Conservation (phyloP, 352 stramenopile species). For the Phytopythium ostracodes region DNA sequence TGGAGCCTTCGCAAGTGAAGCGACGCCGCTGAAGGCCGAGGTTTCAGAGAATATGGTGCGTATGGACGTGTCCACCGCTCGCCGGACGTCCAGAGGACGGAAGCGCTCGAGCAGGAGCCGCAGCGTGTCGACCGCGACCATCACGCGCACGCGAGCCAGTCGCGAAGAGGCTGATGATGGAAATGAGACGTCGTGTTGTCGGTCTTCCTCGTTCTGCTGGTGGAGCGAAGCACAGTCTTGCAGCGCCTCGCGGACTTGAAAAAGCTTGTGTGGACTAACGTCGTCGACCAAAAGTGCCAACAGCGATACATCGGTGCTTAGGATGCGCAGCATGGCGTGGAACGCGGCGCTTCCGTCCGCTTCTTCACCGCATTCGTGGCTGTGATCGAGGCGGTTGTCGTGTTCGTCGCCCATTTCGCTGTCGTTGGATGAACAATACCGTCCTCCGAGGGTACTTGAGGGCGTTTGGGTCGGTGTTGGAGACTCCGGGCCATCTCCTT, state of each 20-base stretch:
- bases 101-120: slow-evolving; percentile 29
- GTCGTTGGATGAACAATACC: not conserved
- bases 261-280: not conserved
- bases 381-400: not conserved
- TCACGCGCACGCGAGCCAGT: slow-evolving; percentile 25
- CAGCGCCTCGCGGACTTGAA: slow-evolving; percentile 4
- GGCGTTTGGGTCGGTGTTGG: not conserved
- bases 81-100: slow-evolving; percentile 18
- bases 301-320: slow-evolving; percentile 1
- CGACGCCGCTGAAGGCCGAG: slow-evolving; percentile 12
- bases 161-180: not conserved
- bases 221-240: not conserved
- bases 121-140: slow-evolving; percentile 43
- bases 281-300: not conserved
- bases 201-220: slow-evolving; percentile 1
- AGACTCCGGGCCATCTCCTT: not conserved
- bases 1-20: slow-evolving; percentile 7
- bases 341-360: not conserved
- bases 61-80: slow-evolving; percentile 20
- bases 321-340: slow-evolving; percentile 1
- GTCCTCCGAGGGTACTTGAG: not conserved
- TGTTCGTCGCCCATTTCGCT: not conserved
- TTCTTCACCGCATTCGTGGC: not conserved
- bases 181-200: not conserved
- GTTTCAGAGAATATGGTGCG: slow-evolving; percentile 17